phyloP scores from a whole-genome alignment of 139 green algal genomes.

The Asterochloris sp. region DNA sequence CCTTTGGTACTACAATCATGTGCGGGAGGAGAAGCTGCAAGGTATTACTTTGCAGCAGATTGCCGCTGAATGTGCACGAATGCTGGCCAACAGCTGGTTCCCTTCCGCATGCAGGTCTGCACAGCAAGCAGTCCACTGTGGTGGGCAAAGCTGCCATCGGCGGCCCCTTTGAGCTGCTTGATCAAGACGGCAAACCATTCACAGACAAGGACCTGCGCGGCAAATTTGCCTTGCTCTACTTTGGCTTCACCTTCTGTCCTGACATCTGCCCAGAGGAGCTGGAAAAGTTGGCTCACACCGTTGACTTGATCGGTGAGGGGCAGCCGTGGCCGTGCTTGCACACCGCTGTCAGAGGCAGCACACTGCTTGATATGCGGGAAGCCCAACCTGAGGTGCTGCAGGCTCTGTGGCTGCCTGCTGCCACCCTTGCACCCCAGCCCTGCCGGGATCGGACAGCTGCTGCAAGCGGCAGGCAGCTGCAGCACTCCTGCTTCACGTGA shows the following conservation, averaged over 20 bases:
- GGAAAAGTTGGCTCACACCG: constrained; percentile 84
- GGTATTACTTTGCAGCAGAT: neutral
- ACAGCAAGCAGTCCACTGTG: constrained; percentile 23
- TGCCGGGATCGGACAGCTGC: no score
- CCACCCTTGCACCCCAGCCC: no score
- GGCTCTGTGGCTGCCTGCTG: neutral
- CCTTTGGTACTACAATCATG: constrained; percentile 34
- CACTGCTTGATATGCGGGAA: neutral
- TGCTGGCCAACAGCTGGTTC: neutral
- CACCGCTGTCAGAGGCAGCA: neutral
- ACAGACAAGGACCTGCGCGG: constrained; percentile 78
- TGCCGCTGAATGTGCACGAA: neutral
- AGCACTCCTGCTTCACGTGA: neutral
- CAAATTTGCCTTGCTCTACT: constrained; percentile 92
- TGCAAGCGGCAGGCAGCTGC: neutral
- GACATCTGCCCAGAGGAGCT: constrained; percentile 99
- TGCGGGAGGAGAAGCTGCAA: constrained; percentile 35
- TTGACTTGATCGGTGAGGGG: constrained; percentile 52
- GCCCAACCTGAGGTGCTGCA: no score
- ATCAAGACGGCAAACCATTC: constrained; percentile 78
- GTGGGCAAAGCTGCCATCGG: constrained; percentile 85
- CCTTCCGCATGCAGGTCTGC: neutral
- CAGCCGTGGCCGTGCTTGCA: neutral
- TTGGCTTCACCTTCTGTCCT: constrained; percentile 97
- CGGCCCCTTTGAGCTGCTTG: constrained; percentile 83